Conservation (phyloP, 495 filamentous ascomycete species). For the Pyronema domesticum region DNA sequence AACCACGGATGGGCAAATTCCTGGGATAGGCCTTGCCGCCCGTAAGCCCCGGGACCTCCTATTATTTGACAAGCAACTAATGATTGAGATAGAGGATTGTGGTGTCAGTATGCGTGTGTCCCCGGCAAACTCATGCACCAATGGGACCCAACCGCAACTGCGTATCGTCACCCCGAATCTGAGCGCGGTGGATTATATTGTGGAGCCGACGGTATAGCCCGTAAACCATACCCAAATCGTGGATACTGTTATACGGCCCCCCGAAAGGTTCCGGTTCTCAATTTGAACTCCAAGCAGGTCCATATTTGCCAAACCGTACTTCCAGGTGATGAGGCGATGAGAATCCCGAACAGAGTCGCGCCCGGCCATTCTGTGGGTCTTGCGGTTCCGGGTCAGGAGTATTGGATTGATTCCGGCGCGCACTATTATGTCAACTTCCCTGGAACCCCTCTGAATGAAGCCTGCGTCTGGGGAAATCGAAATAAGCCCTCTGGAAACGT, state of each 20-base stretch:
- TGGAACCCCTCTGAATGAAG: conserved; percentile 38
- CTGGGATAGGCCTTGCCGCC: too few species aligned
- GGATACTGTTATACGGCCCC: conserved; percentile 54
- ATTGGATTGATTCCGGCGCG: conserved; percentile 52
- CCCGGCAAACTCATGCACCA: background rate
- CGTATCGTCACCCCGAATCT: background rate
- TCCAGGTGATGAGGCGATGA: conserved; percentile 65
- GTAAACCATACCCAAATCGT: conserved; percentile 47
- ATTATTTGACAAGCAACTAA: background rate
- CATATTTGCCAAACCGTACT: conserved; percentile 65
- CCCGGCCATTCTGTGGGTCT: conserved; percentile 29
- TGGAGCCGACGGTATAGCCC: conserved; percentile 40
- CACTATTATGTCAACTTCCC: conserved; percentile 65
- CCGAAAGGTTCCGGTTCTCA: conserved; percentile 42
- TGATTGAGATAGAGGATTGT: background rate
- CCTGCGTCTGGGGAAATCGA: conserved; percentile 49
- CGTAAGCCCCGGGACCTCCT: too few species aligned
- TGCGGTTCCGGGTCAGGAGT: conserved; percentile 47
- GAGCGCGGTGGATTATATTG: conserved; percentile 60
- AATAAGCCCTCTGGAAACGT: conserved; percentile 45
- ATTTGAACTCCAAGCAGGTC: conserved; percentile 42
- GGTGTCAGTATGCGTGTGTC: background rate
- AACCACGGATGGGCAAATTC: too few species aligned
- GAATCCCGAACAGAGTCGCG: conserved; percentile 50
- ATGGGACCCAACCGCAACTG: background rate